Conservation (phyloP, 2,329 filamentous ascomycete species). For the Allantophomopsis cytisporea region DNA sequence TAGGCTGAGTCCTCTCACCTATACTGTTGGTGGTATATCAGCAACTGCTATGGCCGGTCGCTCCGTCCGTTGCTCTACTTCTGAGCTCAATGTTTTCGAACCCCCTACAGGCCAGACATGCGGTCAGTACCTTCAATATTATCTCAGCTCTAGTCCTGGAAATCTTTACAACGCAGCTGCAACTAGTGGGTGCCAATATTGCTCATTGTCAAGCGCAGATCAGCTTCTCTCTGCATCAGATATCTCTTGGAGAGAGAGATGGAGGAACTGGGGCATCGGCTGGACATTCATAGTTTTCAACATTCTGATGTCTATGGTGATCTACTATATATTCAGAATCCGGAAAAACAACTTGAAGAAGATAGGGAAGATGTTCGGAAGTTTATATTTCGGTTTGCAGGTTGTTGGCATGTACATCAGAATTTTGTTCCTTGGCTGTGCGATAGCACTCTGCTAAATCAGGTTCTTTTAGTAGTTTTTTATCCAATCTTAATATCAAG, state of each 20-base stretch:
- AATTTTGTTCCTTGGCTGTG: too few relatives aligned
- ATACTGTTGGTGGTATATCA: conserved; percentile 59
- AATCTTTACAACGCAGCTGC: conserved; percentile 47
- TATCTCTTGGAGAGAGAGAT: conserved; percentile 39
- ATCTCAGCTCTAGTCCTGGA: conserved; percentile 34
- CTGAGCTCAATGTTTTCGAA: conserved; percentile 51
- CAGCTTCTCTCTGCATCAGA: conserved; percentile 36
- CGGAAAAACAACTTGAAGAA: too few relatives aligned
- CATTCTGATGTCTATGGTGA: conserved; percentile 37
- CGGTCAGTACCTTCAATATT: conserved; percentile 43
- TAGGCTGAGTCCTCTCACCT: conserved; percentile 65
- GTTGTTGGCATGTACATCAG: background rate
- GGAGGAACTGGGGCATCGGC: conserved; percentile 59
- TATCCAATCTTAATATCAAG: too few relatives aligned
- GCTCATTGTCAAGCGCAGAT: conserved; percentile 45
- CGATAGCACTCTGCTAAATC: too few relatives aligned
- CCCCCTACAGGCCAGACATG: conserved; percentile 51
- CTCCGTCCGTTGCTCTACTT: conserved; percentile 32
- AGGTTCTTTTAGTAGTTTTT: too few relatives aligned
- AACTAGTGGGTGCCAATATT: conserved; percentile 49
- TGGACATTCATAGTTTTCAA: conserved; percentile 57
- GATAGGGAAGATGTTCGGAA: too few relatives aligned
- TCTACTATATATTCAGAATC: conserved; percentile 52
- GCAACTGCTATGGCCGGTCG: conserved; percentile 47
- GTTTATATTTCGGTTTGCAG: too few relatives aligned